A percentile compares a stretch with the other conserved stretches of the same genome.
Evolutionary conservation across 2,329 filamentous ascomycete species (phyloP).

Genomic region (Cordyceps cateniannulata): DNA sequence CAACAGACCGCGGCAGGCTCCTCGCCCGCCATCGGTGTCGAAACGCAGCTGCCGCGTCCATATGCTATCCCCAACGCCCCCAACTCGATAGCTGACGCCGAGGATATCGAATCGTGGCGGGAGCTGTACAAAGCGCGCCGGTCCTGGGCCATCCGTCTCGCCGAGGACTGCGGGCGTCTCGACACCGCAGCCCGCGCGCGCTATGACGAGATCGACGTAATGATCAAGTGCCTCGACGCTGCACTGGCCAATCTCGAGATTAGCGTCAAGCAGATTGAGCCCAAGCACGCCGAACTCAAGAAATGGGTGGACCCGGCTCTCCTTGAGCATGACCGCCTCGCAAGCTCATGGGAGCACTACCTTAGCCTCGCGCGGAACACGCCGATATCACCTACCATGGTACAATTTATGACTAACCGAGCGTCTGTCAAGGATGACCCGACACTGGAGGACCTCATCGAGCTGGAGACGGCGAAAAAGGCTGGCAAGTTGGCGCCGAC

Average conservation of each 20-base stretch:
- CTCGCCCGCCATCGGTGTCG: slow-evolving; percentile 37
- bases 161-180: slow-evolving; percentile 63
- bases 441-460: slow-evolving; percentile 69
- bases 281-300: slow-evolving; percentile 64
- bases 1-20: slow-evolving; percentile 45
- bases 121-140: slow-evolving; percentile 74
- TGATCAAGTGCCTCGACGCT: slow-evolving; percentile 73
- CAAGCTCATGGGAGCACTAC: slow-evolving; percentile 62
- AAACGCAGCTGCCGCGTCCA: slow-evolving; percentile 45
- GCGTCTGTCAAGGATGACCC: slow-evolving; percentile 41
- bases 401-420: slow-evolving; percentile 53
- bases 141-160: slow-evolving; percentile 68
- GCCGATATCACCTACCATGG: slow-evolving; percentile 59
- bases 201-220: slow-evolving; percentile 67
- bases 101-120: slow-evolving; percentile 81
- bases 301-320: slow-evolving; percentile 64
- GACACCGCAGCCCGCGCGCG: slow-evolving; percentile 56
- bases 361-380: slow-evolving; percentile 58
- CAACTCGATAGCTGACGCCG: slow-evolving; percentile 75
- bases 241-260: slow-evolving; percentile 79
- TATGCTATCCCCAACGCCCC: slow-evolving; percentile 62
- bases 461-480: slow-evolving; percentile 63
- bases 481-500: slow-evolving; percentile 60
- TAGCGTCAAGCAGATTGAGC: slow-evolving; percentile 64
- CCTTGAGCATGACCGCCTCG: slow-evolving; percentile 58